Evolutionary conservation across 768 basidiomycete species (phyloP).

Genomic region (Boletus rex-veris): DNA sequence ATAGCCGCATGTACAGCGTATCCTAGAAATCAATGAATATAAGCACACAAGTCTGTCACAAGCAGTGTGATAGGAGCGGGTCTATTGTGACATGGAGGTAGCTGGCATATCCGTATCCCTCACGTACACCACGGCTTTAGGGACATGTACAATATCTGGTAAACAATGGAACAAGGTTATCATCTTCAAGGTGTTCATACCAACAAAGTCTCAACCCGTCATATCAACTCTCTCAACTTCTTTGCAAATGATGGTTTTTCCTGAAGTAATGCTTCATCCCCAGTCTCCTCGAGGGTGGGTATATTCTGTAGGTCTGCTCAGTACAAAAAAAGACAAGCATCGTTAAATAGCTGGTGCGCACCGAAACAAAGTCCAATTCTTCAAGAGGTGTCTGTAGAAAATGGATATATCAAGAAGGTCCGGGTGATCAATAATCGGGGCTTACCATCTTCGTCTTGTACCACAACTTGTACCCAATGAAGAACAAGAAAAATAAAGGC

Average conservation of each 20-base stretch:
- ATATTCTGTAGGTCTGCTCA: constrained; percentile 45
- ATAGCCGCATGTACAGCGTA: no score
- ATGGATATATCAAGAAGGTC: background rate
- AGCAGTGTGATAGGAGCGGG: no score
- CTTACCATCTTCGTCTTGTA: constrained; percentile 22
- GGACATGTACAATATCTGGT: no score
- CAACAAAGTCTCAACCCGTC: background rate
- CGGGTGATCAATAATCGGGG: background rate
- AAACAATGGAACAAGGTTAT: no score
- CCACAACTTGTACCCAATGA: constrained; percentile 41
- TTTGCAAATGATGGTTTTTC: constrained; percentile 5
- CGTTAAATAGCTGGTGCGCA: constrained; percentile 24
- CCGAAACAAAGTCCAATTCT: constrained; percentile 73
- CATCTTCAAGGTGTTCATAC: no score
- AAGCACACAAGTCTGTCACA: no score
- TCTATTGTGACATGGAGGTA: no score
- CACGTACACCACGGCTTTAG: no score
- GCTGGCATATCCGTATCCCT: no score
- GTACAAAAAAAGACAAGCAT: background rate
- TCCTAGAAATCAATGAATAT: no score
- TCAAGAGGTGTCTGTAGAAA: constrained; percentile 12
- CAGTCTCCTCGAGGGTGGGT: constrained; percentile 68
- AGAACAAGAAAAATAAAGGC: constrained; percentile 43
- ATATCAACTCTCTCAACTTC: constrained; percentile 6
- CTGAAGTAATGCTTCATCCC: constrained; percentile 27